Percentiles rank a stretch among this genome's conserved stretches.
Conservation (phyloP, 805 yeast species). For the Candida nonsorbophila region DNA sequence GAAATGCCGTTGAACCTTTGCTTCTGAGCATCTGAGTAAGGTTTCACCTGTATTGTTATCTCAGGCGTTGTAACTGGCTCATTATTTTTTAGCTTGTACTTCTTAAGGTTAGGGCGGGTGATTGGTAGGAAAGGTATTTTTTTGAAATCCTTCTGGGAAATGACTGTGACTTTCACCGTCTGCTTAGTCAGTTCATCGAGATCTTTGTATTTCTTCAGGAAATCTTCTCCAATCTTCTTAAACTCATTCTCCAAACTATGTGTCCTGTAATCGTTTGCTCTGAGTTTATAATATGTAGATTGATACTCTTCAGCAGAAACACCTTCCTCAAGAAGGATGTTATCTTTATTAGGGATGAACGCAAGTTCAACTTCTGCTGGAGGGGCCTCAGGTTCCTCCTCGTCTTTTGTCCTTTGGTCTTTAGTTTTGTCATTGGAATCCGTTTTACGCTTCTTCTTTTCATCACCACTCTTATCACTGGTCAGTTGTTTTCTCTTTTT, state of each 20-base stretch:
- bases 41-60: constrained; percentile 43
- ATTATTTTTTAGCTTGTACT: constrained; percentile 24
- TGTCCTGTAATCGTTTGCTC: constrained; percentile 41
- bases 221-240: constrained; percentile 16
- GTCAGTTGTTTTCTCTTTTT: constrained; percentile 5
- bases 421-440: not conserved
- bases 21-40: constrained; percentile 53
- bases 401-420: constrained; percentile 8
- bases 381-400: not conserved
- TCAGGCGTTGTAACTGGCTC: constrained; percentile 16
- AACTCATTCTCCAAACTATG: constrained; percentile 21
- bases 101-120: constrained; percentile 27
- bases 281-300: constrained; percentile 45
- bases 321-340: constrained; percentile 37
- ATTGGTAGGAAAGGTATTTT: constrained; percentile 24
- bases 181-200: constrained; percentile 1
- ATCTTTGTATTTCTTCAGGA: constrained; percentile 5
- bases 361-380: constrained; percentile 2
- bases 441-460: constrained; percentile 4
- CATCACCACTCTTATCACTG: constrained; percentile 1
- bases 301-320: constrained; percentile 44
- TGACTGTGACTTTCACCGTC: constrained; percentile 11
- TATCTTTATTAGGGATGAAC: constrained; percentile 37
- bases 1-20: constrained; percentile 65
- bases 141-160: constrained; percentile 22